A percentile compares a stretch with the other conserved stretches of the same genome.
Conservation (phyloP, 1,284 basidiomycete species). For the Cutaneotrichosporon cutaneum region DNA sequence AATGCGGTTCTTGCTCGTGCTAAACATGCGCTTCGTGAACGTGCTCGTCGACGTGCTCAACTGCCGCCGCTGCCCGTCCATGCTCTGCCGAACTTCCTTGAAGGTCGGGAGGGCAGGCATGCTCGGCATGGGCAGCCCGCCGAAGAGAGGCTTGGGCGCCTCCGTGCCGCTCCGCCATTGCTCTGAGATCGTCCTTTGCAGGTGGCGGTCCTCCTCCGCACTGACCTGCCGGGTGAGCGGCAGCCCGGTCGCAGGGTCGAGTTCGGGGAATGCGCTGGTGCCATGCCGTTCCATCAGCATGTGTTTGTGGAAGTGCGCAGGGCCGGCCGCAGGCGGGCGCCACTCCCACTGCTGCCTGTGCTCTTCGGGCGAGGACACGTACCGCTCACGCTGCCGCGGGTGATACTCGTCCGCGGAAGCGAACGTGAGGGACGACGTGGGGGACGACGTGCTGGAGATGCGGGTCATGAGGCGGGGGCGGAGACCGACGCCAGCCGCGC, state of each 20-base stretch:
- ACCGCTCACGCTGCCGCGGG: slow-evolving; percentile 11
- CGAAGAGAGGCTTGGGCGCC: slow-evolving; percentile 6
- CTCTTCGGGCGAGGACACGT: slow-evolving; percentile 10
- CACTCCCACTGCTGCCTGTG: slow-evolving; percentile 5
- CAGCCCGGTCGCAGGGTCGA: slow-evolving; percentile 46
- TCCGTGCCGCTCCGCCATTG: slow-evolving; percentile 17
- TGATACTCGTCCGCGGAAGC: slow-evolving; percentile 20
- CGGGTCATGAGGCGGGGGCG: slow-evolving; percentile 41
- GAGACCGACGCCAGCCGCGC: background rate
- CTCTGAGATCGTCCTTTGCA: slow-evolving; percentile 48
- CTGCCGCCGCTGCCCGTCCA: slow-evolving; percentile 11
- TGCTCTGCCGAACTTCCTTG: background rate
- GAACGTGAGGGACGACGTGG: slow-evolving; percentile 38
- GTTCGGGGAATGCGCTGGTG: slow-evolving; percentile 39
- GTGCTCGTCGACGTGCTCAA: slow-evolving; percentile 9
- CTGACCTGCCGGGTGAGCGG: slow-evolving; percentile 21
- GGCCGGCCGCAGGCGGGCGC: background rate
- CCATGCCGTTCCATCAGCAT: slow-evolving; percentile 10
- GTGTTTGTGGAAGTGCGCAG: slow-evolving; percentile 2
- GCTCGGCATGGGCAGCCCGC: slow-evolving; percentile 2
- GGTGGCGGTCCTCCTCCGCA: slow-evolving; percentile 19
- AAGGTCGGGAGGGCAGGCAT: slow-evolving; percentile 9
- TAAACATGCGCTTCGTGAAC: slow-evolving; percentile 10
- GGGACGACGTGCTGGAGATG: slow-evolving; percentile 39
- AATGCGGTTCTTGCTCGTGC: slow-evolving; percentile 56